Evolutionary conservation across 1,284 basidiomycete species (phyloP), one percentile per base, ranked within the genome.

Genomic region (Phylloporus gajari): DNA sequence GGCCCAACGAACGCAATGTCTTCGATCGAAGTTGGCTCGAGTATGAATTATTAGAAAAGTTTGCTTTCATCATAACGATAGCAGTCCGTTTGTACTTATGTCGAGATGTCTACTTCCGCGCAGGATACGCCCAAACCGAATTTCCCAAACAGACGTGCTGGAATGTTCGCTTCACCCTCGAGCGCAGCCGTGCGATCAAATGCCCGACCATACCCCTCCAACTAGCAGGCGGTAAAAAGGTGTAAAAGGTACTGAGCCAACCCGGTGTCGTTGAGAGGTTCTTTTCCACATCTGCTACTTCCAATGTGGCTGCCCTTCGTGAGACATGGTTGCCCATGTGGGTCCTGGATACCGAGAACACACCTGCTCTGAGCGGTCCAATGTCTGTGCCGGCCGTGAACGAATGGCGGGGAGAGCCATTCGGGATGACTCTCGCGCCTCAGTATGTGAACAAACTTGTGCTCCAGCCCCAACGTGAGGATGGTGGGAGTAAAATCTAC

Each of bases 401-500:
- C 5, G 9, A 32, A 12, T 27, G 21, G 5, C 40, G 56, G 4
- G 70, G 70, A 3, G 81, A 82, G 62, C 73, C 79, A 0, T 51
- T 73, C 12, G 80, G 79, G 38, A 79, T 63, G 58, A 74, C 80
- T 21, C 84, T 89, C 56, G 95, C 94, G 0, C 84, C 86, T n/a
- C 5, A 77, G 15, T 58, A 87, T 17, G 87, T 91, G 0, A 78
- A 85, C 7, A 84, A 87, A 21, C 92, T 95, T 62, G 97, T 99
- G 5, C 88, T 99, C 65, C 99, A 99, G 82, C 97, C 97, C 0
- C 97, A 99, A 83, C 90, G 97, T 27, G 96, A 99, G 85, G 97
- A 98, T 8, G 97, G 98, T 0, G 97, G 97, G 5, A 98, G 99
- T 82, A 99, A 99, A 79, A 90, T 99, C 32, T 99, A 99, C 85